phyloP scores from a whole-genome alignment of 352 stramenopile genomes.

The Globisporangium polare region DNA sequence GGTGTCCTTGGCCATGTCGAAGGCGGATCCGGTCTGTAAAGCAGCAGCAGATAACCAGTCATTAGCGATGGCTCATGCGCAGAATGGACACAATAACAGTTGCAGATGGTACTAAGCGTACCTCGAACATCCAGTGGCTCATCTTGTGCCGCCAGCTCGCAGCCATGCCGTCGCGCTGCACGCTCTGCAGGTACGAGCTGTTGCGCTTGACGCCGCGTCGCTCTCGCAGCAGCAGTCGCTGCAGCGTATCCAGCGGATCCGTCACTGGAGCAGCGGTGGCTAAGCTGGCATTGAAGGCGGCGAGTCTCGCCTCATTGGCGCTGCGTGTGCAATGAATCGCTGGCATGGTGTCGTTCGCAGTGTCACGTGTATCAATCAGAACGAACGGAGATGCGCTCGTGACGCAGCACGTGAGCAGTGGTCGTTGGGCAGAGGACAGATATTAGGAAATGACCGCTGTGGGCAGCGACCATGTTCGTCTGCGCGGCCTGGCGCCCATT shows the following conservation, averaged over 20 bases:
- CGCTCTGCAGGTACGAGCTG: slow-evolving; percentile 22
- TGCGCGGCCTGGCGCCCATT: background rate
- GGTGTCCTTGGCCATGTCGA: slow-evolving; percentile 17
- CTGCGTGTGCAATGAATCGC: background rate
- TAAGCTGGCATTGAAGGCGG: background rate
- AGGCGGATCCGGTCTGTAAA: slow-evolving; percentile 11
- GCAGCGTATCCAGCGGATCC: slow-evolving; percentile 9
- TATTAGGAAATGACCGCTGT: slow-evolving; percentile 3
- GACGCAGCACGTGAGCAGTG: background rate
- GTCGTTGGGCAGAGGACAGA: background rate
- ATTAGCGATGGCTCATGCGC: background rate
- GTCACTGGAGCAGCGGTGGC: background rate
- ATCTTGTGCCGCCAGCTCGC: slow-evolving; percentile 42
- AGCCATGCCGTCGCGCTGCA: slow-evolving; percentile 41
- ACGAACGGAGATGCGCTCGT: background rate
- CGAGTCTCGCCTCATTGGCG: background rate
- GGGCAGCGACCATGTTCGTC: slow-evolving; percentile 1
- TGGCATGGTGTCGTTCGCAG: background rate
- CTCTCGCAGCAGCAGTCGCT: slow-evolving; percentile 11
- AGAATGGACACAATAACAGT: background rate
- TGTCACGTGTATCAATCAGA: background rate
- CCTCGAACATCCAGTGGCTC: slow-evolving; percentile 48
- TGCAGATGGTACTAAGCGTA: background rate
- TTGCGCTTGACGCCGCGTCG: background rate
- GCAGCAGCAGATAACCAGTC: background rate